Conservation (phyloP, 192 early-diverging fungal species). For the Backusella westeae region DNA sequence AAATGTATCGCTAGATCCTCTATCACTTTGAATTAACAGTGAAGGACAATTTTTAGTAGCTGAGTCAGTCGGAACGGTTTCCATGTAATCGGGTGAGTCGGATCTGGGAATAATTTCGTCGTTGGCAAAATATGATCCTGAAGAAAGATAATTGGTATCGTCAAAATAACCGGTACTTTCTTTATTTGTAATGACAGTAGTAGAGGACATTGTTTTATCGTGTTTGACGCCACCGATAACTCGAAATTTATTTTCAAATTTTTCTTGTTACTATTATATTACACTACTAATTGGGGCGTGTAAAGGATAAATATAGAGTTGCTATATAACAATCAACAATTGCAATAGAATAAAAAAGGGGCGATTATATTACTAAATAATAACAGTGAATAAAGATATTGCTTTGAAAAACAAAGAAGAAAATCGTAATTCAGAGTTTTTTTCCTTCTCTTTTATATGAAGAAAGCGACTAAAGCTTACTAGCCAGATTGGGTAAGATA, state of each 20-base stretch:
- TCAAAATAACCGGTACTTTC: not conserved
- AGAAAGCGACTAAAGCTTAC: not conserved
- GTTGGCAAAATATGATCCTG: not conserved
- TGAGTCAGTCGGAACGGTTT: not conserved
- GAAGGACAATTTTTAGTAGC: not conserved
- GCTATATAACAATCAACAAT: not conserved
- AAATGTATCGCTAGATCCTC: constrained; percentile 10
- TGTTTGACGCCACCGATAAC: not conserved
- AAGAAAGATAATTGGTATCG: not conserved
- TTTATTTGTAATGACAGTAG: not conserved
- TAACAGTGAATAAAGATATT: not conserved
- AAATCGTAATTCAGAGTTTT: not conserved
- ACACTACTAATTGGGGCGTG: not conserved
- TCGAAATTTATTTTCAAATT: not conserved
- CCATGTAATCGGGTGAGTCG: not conserved
- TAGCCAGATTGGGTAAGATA: constrained; percentile 12
- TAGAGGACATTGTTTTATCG: not conserved
- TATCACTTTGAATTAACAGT: not conserved
- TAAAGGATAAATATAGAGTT: not conserved
- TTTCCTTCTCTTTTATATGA: not conserved
- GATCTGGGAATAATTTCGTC: constrained; percentile 8
- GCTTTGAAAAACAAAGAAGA: not conserved
- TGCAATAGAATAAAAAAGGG: not conserved
- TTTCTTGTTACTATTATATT: not conserved
- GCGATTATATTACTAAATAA: not conserved